Evolutionary conservation across 805 yeast species (phyloP), one percentile per base, ranked within the genome.

Genomic region (Diddensiella caesifluorescens): DNA sequence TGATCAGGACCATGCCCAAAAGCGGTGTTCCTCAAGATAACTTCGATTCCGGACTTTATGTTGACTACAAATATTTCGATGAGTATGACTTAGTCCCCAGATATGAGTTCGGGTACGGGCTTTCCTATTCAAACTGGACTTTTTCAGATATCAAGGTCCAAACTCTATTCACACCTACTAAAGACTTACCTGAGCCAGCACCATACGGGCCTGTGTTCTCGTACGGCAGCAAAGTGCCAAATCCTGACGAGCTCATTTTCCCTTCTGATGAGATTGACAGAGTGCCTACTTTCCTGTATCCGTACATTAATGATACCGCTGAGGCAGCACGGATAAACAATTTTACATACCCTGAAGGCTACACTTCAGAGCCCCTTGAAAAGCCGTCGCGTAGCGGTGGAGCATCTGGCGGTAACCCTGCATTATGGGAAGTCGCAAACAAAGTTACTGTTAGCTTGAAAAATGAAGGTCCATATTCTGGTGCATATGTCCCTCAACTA

Each of bases 71-170:
- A 37, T 73, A 69, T 52, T 78, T 77, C 57, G 80, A 76, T 50
- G 73, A 73, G 54, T 67, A 72, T 46, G 68, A 72, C 42, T 71
- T 77, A 32, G 66, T 67, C 48, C 81, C 83, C 16, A 60, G 81
- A 36, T 79, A 59, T 54, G 81, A 75, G 46, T 79, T 79, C 57
- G 84, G 83, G 3, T 75, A 55, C 61, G 84, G 84, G 5, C 59
- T 78, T 35, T 73, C 81, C 1, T 78, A 75, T 54, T 65, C 81
- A 3, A 64, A 63, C 32, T 66, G 62, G 46, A 47, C 60, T 3
- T 46, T 67, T 26, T 50, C 59, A n/a, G 61, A 56, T 22, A 56
- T 75, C 35, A 70, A 69, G 48, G 61, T 70, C 1, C 29, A 18
- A 19, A 22, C 31, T 25, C 57, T 61, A 45, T 56, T 73, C 34